Evolutionary conservation across 352 stramenopile genomes (phyloP).

Genomic region (Achlya hypogyna): DNA sequence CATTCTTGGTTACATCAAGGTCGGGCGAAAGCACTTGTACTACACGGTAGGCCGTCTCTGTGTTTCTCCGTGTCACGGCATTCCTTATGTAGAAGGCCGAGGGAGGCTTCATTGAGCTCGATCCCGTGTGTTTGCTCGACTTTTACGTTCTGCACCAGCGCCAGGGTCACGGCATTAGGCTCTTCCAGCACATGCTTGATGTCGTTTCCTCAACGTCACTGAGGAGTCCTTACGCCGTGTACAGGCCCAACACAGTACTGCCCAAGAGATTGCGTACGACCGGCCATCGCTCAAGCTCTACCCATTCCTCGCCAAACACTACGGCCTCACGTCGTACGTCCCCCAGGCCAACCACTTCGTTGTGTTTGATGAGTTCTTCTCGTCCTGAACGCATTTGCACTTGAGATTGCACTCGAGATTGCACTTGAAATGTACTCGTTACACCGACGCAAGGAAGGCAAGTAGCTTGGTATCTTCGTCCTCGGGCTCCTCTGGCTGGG

Average conservation of each 20-base stretch:
- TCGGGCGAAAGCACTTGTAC: conserved; percentile 59
- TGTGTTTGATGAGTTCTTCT: conserved; percentile 67
- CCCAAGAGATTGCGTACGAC: conserved; percentile 53
- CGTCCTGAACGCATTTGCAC: background rate
- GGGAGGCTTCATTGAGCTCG: conserved; percentile 61
- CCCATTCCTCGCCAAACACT: conserved; percentile 67
- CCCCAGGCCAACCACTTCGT: conserved; percentile 82
- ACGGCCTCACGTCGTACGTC: conserved; percentile 33
- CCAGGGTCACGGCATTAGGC: conserved; percentile 44
- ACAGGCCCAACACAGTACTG: conserved; percentile 1
- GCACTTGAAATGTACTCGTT: background rate
- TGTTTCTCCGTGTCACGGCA: background rate
- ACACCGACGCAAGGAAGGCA: conserved; percentile 57
- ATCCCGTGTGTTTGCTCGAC: conserved; percentile 68
- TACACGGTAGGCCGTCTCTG: conserved; percentile 40
- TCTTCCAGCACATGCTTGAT: conserved; percentile 55
- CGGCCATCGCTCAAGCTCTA: conserved; percentile 73
- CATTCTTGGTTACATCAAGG: conserved; percentile 54
- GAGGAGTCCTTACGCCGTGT: background rate
- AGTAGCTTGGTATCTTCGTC: conserved; percentile 66
- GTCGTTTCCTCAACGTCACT: conserved; percentile 18
- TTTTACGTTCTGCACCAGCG: conserved; percentile 54
- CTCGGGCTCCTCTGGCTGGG: conserved; percentile 39
- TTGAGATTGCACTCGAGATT: background rate
- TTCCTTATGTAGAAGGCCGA: conserved; percentile 29